Percentiles rank a stretch among this genome's conserved stretches.
phyloP scores from a whole-genome alignment of 1,139 yeast genomes.

The Taiozyma onychis region DNA sequence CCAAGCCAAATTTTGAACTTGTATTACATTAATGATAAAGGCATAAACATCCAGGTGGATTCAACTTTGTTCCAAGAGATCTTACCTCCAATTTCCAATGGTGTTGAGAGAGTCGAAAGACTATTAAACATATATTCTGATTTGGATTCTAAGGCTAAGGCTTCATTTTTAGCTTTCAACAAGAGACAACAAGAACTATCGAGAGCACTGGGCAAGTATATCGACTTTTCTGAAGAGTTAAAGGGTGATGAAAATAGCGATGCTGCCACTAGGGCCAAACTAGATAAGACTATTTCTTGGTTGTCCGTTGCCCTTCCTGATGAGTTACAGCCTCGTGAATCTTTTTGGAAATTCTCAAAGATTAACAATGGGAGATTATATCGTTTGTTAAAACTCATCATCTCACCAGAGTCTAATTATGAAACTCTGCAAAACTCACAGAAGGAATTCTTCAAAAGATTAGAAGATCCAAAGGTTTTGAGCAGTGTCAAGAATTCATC shows the following conservation, averaged over 20 bases:
- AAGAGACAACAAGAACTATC: constrained; percentile 62
- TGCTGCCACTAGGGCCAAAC: constrained; percentile 29
- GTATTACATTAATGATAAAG: constrained; percentile 68
- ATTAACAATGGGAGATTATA: constrained; percentile 53
- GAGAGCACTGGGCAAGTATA: constrained; percentile 28
- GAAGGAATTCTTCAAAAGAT: constrained; percentile 51
- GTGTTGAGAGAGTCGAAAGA: constrained; percentile 46
- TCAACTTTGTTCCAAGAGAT: constrained; percentile 51
- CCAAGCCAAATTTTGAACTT: constrained; percentile 66
- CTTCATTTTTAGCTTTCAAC: constrained; percentile 63
- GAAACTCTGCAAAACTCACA: constrained; percentile 53
- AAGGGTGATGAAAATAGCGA: constrained; percentile 26
- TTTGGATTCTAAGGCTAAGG: constrained; percentile 53
- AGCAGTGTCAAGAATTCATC: constrained; percentile 34
- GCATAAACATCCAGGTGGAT: constrained; percentile 68
- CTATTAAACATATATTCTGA: constrained; percentile 42
- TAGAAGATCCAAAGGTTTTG: constrained; percentile 46
- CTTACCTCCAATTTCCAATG: constrained; percentile 48
- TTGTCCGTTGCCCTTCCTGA: constrained; percentile 53
- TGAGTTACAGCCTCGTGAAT: constrained; percentile 39
- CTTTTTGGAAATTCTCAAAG: constrained; percentile 46
- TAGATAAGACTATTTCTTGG: constrained; percentile 62
- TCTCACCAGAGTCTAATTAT: constrained; percentile 56
- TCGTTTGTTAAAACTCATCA: constrained; percentile 48
- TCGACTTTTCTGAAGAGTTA: constrained; percentile 34